These are phyloP conservation scores for Bipolaris oryzae DNA, from an alignment of 2,329 filamentous ascomycete species.

Conservation along the genomic window DNA sequence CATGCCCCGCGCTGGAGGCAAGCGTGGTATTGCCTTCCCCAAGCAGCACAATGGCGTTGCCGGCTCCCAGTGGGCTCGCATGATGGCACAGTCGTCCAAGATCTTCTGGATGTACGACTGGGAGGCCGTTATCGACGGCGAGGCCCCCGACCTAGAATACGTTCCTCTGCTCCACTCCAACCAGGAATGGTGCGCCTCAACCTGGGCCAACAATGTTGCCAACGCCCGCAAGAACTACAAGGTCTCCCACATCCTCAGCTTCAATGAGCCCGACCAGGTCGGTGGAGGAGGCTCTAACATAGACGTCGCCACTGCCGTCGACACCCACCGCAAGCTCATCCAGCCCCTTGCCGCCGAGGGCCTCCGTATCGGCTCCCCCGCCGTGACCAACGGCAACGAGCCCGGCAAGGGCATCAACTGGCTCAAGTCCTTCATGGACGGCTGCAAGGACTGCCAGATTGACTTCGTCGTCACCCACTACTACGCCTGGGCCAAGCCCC, in stretches of 20 bases:
- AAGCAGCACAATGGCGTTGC: conserved; percentile 31
- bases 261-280: conserved; percentile 49
- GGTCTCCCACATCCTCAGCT: conserved; percentile 40
- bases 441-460: conserved; percentile 38
- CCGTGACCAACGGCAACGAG: conserved; percentile 43
- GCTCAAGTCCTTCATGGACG: conserved; percentile 37
- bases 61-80: conserved; percentile 30
- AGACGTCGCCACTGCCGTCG: conserved; percentile 28
- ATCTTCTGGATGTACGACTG: conserved; percentile 73
- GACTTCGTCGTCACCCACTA: conserved; percentile 49
- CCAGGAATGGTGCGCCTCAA: conserved; percentile 33
- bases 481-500: conserved; percentile 42
- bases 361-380: conserved; percentile 44
- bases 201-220: conserved; percentile 37
- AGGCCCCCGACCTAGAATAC: conserved; percentile 59
- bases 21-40: conserved; percentile 42
- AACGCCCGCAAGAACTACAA: conserved; percentile 38
- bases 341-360: conserved; percentile 32
- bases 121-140: conserved; percentile 55
- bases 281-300: conserved; percentile 39
- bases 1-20: conserved; percentile 30
- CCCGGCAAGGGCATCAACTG: conserved; percentile 38
- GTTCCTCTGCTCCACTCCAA: conserved; percentile 60
- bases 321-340: conserved; percentile 33
- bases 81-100: conserved; percentile 34